phyloP scores from a whole-genome alignment of 2,329 filamentous ascomycete genomes.

The Botryotinia convoluta region DNA sequence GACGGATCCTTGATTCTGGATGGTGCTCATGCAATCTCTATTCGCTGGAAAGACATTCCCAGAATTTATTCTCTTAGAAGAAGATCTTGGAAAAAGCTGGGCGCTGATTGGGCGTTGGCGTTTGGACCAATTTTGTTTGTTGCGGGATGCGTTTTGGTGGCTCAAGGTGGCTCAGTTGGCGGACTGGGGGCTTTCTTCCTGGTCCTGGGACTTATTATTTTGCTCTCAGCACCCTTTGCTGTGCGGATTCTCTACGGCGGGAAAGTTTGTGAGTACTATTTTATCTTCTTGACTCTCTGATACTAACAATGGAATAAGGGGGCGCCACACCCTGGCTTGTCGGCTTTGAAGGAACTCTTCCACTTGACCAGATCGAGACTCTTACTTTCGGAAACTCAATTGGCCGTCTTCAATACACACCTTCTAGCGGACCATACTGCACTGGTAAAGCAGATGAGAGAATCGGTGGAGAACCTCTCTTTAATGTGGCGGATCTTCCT shows the following conservation, averaged over 20 bases:
- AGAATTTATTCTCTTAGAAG: conserved; percentile 14
- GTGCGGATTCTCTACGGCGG: conserved; percentile 25
- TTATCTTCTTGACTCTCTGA: background rate
- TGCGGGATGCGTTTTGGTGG: background rate
- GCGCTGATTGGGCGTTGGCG: conserved; percentile 1
- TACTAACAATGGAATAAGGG: background rate
- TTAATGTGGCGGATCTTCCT: conserved; percentile 20
- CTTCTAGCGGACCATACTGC: conserved; percentile 19
- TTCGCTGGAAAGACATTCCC: conserved; percentile 39
- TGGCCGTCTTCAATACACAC: conserved; percentile 24
- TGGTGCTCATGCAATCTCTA: conserved; percentile 35
- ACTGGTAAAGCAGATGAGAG: conserved; percentile 20
- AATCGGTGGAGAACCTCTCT: conserved; percentile 30
- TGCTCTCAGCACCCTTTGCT: conserved; percentile 21
- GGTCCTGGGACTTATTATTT: conserved; percentile 18
- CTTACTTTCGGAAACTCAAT: conserved; percentile 27
- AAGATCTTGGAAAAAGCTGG: conserved; percentile 16
- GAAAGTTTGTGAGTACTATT: conserved; percentile 20
- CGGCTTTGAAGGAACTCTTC: conserved; percentile 27
- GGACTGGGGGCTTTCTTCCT: conserved; percentile 20
- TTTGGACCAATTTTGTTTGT: conserved; percentile 14
- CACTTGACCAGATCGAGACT: conserved; percentile 18
- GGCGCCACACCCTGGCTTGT: conserved; percentile 21
- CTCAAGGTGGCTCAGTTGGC: background rate
- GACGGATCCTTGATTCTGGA: conserved; percentile 38